Evolutionary conservation across 371 early-diverging fungal species (phyloP), one percentile per base, ranked within the genome.

Genomic region (Mortierella sp.): DNA sequence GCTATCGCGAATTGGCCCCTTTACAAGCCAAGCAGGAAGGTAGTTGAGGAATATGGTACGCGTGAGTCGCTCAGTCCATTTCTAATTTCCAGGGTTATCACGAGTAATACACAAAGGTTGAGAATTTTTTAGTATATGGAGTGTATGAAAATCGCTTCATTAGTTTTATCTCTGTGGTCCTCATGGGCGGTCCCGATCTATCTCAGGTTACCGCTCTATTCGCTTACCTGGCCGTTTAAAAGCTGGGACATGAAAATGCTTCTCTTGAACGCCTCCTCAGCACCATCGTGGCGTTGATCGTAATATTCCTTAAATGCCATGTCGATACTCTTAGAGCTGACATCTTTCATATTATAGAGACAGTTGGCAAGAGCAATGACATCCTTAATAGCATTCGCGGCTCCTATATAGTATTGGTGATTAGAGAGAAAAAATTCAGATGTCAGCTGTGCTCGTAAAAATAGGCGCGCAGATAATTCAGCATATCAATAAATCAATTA

Each of bases 341-440:
- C 31, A 22, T 59, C 34, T 1, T 23, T 31, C 19, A 69, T 23
- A 8, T 37, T 42, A 2, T 62, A 61, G 4, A 69, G 17, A 31
- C 61, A 54, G 26, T 69, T 69, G n/a, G 45, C 69, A 1, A 69
- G 62, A 13, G 55, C 23, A 8, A 69, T 59, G 0, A 62, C 69
- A n/a, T 69, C 69, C 22, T 69, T 54, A 40, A 69, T 69, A 8
- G 62, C 62, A 23, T 69, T 55, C 17, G 43, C 56, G 7, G 69
- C 69, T 29, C 69, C 69, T 49, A 49, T 29, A 55, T 12, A 8
- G 19, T 7, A 34, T 26, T 26, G 9, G 28, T 10, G 10, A 8
- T 22, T 17, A 34, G 23, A 22, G 35, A 34, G 6, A 22, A 37
- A 37, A n/a, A n/a, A n/a, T n/a, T n/a, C n/a, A n/a, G n/a, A n/a